Conservation (phyloP, 2,329 filamentous ascomycete species). For the Bipolaris zeicola region DNA sequence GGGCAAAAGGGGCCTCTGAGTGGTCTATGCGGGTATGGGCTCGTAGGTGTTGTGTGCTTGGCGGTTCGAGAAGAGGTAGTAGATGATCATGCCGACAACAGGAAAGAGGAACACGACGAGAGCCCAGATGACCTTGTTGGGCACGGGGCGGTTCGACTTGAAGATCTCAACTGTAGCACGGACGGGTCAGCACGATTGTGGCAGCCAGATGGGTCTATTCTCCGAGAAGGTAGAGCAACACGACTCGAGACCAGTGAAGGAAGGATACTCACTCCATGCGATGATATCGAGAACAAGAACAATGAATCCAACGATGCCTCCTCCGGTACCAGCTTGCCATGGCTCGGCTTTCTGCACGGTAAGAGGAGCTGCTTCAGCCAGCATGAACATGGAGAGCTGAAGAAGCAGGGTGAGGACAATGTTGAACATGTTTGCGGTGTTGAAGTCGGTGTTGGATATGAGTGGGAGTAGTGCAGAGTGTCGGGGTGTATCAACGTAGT, state of each 20-base stretch:
- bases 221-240: not conserved
- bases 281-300: slow-evolving; percentile 67
- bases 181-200: slow-evolving; percentile 20
- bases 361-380: slow-evolving; percentile 57
- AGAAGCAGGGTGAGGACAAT: slow-evolving; percentile 53
- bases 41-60: slow-evolving; percentile 63
- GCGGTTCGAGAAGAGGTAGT: slow-evolving; percentile 69
- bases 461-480: not conserved
- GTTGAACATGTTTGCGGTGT: slow-evolving; percentile 38
- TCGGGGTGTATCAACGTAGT: not conserved
- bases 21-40: slow-evolving; percentile 46
- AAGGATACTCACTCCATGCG: slow-evolving; percentile 61
- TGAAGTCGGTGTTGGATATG: not conserved
- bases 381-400: slow-evolving; percentile 59
- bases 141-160: slow-evolving; percentile 64
- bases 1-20: too few species aligned
- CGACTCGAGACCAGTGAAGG: not conserved
- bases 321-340: slow-evolving; percentile 66
- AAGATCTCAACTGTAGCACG: slow-evolving; percentile 63
- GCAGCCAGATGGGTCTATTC: not conserved
- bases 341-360: slow-evolving; percentile 50
- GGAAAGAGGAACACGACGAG: slow-evolving; percentile 69
- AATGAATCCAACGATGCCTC: slow-evolving; percentile 66
- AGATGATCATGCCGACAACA: slow-evolving; percentile 65
- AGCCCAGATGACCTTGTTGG: slow-evolving; percentile 66